Evolutionary conservation across 2,329 filamentous ascomycete species (phyloP).

Genomic region (Alternaria atra): DNA sequence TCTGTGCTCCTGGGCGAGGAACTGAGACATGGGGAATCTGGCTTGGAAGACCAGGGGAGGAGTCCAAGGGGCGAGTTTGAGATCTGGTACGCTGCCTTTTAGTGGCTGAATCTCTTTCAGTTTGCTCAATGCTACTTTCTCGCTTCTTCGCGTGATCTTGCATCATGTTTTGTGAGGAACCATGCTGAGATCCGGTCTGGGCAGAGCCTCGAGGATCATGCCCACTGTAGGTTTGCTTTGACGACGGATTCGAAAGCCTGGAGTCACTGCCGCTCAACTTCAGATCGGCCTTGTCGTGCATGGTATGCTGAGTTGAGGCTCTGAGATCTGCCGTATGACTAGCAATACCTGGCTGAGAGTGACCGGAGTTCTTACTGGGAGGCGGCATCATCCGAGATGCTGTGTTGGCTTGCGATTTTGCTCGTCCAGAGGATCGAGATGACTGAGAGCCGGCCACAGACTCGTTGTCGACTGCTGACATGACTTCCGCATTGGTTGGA

Average conservation of each 20-base stretch:
- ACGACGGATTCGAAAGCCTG: not conserved
- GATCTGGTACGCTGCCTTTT: conserved; percentile 22
- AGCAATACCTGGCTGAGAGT: not conserved
- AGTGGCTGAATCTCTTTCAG: not conserved
- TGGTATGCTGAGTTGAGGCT: not conserved
- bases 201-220: not conserved
- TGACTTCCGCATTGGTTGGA: not conserved
- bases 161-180: not conserved
- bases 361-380: not conserved
- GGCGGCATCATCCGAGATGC: conserved; percentile 41
- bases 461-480: not conserved
- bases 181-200: not conserved
- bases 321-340: not conserved
- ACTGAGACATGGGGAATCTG: not conserved
- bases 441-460: conserved; percentile 12
- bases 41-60: not conserved
- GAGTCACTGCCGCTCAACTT: not conserved
- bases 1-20: not conserved
- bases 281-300: not conserved
- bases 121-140: conserved; percentile 9
- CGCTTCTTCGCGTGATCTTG: conserved; percentile 17
- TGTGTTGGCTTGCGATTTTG: conserved; percentile 44
- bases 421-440: conserved; percentile 26
- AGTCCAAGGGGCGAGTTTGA: not conserved
- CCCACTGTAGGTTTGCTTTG: conserved; percentile 9